Evolutionary conservation across 257 asterid species (phyloP), one percentile per base, ranked within the genome.

Genomic region (Leptodermis oblonga): DNA sequence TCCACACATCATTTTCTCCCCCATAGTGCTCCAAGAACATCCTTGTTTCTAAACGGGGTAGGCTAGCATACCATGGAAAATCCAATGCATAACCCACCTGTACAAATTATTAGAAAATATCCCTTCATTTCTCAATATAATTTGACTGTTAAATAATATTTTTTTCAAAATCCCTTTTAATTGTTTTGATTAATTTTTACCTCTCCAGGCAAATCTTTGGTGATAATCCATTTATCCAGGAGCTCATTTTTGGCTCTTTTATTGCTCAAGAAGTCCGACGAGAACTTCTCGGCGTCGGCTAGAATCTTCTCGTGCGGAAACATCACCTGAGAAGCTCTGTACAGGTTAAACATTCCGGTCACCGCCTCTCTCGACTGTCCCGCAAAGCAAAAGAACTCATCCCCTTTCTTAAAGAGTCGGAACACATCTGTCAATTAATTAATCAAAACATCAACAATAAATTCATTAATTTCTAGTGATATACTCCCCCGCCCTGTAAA

Each of bases 201-300:
- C 99, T 94, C 99, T 7, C 96, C 96, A 0, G 96, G 92, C 48
- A 94, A 84, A 65, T 94, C 96, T 71, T 94, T 94, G 61, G 96
- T 82, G 0, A 94, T 94, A 28, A 94, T 87, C 99, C 99, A 94
- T 69, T 94, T 94, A 62, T 94, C 99, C 4, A 87, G 25, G 3
- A 94, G 86, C 59, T 86, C 81, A 76, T 86, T 81, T 12, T 68
- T 74, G 31, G 82, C 87, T 30, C 82, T 69, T 61, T 92, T 90
- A 18, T 75, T 74, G 10, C 55, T 81, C 66, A 94, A 75, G 66
- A 87, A 94, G 0, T 65, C 72, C 17, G 75, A 53, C 0, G 99
- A 74, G 68, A 83, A 94, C 3, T 62, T 65, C 1, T 74, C 77
- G 9, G 95, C 97, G 5, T 78, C 30, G 11, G 1, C 72, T 0